Evolutionary conservation across 495 filamentous ascomycete genomes (phyloP), one percentile per base, ranked within the genome.

Genomic region (Barbatosphaeria neglecta): DNA sequence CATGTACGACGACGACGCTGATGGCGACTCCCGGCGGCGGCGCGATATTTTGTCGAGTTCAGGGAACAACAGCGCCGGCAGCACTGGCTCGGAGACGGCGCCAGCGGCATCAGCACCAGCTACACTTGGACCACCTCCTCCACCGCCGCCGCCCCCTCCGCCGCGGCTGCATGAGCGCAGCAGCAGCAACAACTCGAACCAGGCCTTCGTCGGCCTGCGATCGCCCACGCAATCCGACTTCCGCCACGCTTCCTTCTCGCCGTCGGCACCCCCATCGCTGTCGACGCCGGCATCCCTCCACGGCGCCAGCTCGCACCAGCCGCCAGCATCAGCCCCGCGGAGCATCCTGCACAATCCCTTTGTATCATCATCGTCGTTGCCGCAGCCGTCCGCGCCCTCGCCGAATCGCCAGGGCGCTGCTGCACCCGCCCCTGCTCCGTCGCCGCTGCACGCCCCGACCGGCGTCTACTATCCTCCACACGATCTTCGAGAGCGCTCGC

Each of bases 11-110:
- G 64, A 68, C 41, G 53, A 60, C 27, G 31, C 16, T n/a, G 64
- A 59, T 45, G 58, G 62, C 31, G 58, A 51, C 41, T n/a, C n/a
- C n/a, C 50, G 59, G 47, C 52, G 59, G 22, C 49, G 59, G 46
- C 63, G 65, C 60, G 62, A 64, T 56, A 62, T 64, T 47, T 52
- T 66, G n/a, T n/a, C n/a, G 37, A 63, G 64, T 45, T 58, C 63
- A 43, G 54, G 59, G 52, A 62, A 39, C 44, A 22, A 22, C 54
- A 22, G 40, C 48, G 22, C 49, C 28, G 47, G 24, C 44, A 39
- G 31, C 49, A 35, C 46, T n/a, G n/a, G n/a, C n/a, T n/a, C n/a
- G n/a, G n/a, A n/a, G n/a, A n/a, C 57, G 49, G 41, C 43, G 16
- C 38, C 54, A 42, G 44, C 57, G 22, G 50, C 46, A 47, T 22